Conservation (phyloP, 2,329 filamentous ascomycete genomes). For the Penicillium sp. region DNA sequence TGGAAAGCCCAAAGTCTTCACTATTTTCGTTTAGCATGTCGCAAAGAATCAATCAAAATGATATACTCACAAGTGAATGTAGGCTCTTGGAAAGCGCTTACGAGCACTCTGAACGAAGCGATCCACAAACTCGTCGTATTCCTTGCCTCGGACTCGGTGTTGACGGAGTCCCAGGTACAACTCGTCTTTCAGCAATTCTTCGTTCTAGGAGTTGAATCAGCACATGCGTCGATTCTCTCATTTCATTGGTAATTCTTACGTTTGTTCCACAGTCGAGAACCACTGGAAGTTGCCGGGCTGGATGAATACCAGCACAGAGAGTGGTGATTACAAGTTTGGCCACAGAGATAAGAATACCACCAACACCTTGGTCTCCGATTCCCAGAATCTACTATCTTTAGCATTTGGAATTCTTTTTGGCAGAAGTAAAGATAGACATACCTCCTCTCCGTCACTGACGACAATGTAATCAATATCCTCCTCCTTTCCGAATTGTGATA, state of each 20-base stretch:
- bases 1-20: slow-evolving; percentile 79
- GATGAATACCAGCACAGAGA: slow-evolving; percentile 82
- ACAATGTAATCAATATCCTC: slow-evolving; percentile 88
- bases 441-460: slow-evolving; percentile 68
- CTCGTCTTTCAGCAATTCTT: slow-evolving; percentile 70
- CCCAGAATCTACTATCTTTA: slow-evolving; percentile 67
- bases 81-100: slow-evolving; percentile 73
- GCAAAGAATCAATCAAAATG: not conserved
- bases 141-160: slow-evolving; percentile 64
- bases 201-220: slow-evolving; percentile 51
- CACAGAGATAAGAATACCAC: slow-evolving; percentile 78
- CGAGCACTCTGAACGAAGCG: slow-evolving; percentile 68
- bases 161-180: slow-evolving; percentile 75
- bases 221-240: not conserved
- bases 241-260: slow-evolving; percentile 30
- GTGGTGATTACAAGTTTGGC: slow-evolving; percentile 83
- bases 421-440: slow-evolving; percentile 10
- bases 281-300: slow-evolving; percentile 73
- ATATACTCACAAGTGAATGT: slow-evolving; percentile 68
- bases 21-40: slow-evolving; percentile 13
- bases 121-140: slow-evolving; percentile 77
- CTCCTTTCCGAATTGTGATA: slow-evolving; percentile 66
- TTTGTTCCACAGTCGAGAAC: slow-evolving; percentile 85
- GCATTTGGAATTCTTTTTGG: slow-evolving; percentile 11
- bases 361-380: slow-evolving; percentile 85